Base-by-base conservation (phyloP, 371 early-diverging fungal genomes). In the Saksenaea vasiformis region DNA sequence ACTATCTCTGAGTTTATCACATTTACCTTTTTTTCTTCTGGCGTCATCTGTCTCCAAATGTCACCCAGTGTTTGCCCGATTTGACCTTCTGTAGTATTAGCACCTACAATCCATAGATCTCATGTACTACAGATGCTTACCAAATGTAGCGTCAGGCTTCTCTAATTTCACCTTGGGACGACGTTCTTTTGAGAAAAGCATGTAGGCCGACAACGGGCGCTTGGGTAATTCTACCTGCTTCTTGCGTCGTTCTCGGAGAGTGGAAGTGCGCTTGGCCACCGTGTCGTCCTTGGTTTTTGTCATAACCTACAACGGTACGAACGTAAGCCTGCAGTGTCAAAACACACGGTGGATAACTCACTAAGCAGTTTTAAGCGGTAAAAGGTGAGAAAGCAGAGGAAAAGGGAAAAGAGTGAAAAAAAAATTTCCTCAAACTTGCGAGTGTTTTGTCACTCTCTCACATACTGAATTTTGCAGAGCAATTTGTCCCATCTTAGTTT, bases 41-140 rank as follows among this genome's bases (percentile, higher is more conserved):
- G 88, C 44, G 70, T 31, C 80, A 90, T 74, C 1, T 57, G 43
- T 75, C 88, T 89, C 95, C 95, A 95, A 78, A 79, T 77, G 59
- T 87, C 86, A 67, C 96, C 96, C 56, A 94, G 84, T 58, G 89
- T 69, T 78, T 90, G 90, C 63, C 91, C 89, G 53, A 92, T 82
- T 47, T 90, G 80, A 61, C 85, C 87, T 87, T 68, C 9, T 58
- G 28, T 10, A 51, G 31, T 57, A 56, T 35, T 27, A 66, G 10
- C 60, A 24, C 17, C 19, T 28, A 7, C 7, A 31, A 31, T 31
- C 31, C 7, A 31, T 4, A 7, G 31, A 7, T 31, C 31, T 7
- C 31, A 31, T 7, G 31, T 31, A 31, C 31, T 31, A 31, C 31
- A 31, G 31, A 31, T 7, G 24, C 79, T 69, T 83, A 89, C 92